Percentiles rank a stretch among this genome's conserved stretches.
These are phyloP conservation scores for Plantago ovata DNA, from an alignment of 257 asterid genomes.

Conservation along the genomic window DNA sequence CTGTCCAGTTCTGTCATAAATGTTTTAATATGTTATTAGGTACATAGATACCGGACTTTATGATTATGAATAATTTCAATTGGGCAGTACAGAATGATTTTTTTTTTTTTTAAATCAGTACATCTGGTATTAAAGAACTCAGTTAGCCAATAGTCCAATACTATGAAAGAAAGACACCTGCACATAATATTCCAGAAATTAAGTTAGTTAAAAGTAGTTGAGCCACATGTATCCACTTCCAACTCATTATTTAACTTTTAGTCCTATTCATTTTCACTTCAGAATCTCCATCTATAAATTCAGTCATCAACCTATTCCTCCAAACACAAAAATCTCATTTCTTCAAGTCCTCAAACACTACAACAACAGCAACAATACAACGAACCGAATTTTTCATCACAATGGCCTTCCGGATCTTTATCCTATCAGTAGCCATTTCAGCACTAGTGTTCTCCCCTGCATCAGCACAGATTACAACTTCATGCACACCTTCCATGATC, in stretches of 20 bases:
- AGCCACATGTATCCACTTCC: constrained; percentile 31
- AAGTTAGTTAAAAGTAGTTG: constrained; percentile 40
- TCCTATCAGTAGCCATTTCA: constrained; percentile 24
- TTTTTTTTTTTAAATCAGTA: no score
- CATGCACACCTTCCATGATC: constrained; percentile 60
- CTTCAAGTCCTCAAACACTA: not conserved
- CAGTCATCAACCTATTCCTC: constrained; percentile 12
- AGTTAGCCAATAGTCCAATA: no score
- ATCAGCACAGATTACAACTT: constrained; percentile 39
- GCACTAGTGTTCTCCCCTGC: constrained; percentile 15
- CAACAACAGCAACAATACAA: not conserved
- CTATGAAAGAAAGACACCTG: no score
- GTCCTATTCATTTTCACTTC: constrained; percentile 8
- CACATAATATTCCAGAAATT: no score
- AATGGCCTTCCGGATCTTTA: constrained; percentile 24
- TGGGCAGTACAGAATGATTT: no score
- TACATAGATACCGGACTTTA: no score
- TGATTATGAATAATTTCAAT: no score
- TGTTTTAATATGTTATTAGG: no score
- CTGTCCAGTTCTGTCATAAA: no score
- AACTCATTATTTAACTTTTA: no score
- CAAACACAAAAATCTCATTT: constrained; percentile 2
- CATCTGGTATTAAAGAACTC: no score
- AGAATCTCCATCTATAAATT: constrained; percentile 31
- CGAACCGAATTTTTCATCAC: not conserved